Base-by-base conservation (phyloP, 345 rosid species). In the Excoecaria cochinchinensis region DNA sequence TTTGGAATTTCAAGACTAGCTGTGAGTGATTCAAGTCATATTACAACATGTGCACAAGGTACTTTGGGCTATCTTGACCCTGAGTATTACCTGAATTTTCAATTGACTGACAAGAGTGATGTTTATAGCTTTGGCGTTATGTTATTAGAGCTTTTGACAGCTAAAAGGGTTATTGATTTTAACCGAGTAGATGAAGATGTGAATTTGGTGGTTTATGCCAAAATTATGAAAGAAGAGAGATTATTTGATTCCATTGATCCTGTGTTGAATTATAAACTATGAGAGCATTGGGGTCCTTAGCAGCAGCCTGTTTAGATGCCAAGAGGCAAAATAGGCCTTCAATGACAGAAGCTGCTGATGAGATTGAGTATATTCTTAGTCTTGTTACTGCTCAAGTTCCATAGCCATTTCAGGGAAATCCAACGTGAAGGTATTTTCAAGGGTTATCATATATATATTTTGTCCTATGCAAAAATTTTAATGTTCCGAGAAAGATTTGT, bases 121-220 rank as follows among this genome's bases (percentile, higher is more conserved):
- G 89, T 88, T 4, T 90, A 88, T 12, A 90, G 91, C 74, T 90
- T 86, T 10, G 89, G 91, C 4, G 90, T 90, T 46, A 89, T 90
- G 50, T 71, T 90, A 70, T 69, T 90, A 14, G 88, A 86, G 85
- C 53, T 88, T 5, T 50, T 86, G 82, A 90, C 94, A 0, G 73
- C 79, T 0, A 77, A 81, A 78, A 86, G 84, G 70, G 89, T 85
- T 1, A 80, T 88, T 7, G 90, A 88, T 69, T 88, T 90, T 36
- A 85, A 76, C n/a, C 76, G 90, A 47, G 85, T 83, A 1, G 83
- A 82, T 2, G 90, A 85, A 17, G 84, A 88, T 8, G 89, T 88
- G 79, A 90, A 86, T 69, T 69, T 88, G 74, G 91, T 80, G 65
- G 82, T 82, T 16, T 86, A 84, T 48, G 67, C 74, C 40, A 78